These are phyloP conservation scores for Ilyonectria robusta DNA, from an alignment of 2,329 filamentous ascomycete genomes.

Conservation along the genomic window DNA sequence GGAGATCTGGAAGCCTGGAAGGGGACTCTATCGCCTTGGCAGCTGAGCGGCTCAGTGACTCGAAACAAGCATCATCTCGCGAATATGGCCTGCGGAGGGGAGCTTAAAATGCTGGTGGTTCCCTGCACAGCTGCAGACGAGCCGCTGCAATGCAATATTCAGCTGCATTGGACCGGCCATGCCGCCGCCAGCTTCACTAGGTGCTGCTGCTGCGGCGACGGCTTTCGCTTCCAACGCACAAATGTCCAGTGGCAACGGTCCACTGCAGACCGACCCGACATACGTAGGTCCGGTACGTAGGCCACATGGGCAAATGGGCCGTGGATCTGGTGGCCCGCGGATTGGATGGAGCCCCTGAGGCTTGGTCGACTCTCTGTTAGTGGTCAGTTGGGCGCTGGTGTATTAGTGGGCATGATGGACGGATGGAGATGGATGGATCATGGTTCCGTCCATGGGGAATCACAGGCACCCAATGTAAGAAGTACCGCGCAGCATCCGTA, in stretches of 20 bases:
- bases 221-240: neutral
- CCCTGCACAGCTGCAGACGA: neutral
- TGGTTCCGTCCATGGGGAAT: neutral
- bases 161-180: conserved; percentile 21
- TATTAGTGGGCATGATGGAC: conserved; percentile 2
- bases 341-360: conserved; percentile 22
- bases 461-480: neutral
- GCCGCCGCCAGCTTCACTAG: neutral
- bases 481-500: too few relatives aligned
- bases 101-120: neutral
- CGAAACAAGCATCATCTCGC: neutral
- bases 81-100: neutral
- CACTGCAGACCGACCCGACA: neutral
- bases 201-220: too few relatives aligned
- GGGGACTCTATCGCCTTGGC: neutral
- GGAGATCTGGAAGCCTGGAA: neutral
- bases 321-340: conserved; percentile 3
- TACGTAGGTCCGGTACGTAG: conserved; percentile 2
- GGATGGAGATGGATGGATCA: conserved; percentile 22
- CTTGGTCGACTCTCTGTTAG: conserved; percentile 9
- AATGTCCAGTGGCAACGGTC: too few relatives aligned
- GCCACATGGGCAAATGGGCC: conserved; percentile 16
- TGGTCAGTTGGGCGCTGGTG: neutral
- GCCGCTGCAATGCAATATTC: conserved; percentile 6
- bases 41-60: neutral